Evolutionary conservation across 345 rosid species (phyloP).

Genomic region (Gossypium herbaceum): DNA sequence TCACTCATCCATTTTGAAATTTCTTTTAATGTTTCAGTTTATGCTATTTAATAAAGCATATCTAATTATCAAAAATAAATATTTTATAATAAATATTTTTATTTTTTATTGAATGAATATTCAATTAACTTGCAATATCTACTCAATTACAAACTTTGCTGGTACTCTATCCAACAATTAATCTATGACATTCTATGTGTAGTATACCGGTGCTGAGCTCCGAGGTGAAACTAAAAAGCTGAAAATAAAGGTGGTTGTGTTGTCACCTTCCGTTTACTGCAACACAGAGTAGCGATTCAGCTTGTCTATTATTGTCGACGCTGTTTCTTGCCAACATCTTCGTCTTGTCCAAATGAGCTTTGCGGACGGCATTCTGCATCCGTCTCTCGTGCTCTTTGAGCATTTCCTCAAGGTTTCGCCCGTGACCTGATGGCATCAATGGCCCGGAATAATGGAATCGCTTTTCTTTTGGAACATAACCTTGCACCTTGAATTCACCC

Average conservation of each 20-base stretch:
- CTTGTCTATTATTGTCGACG: slow-evolving; percentile 19
- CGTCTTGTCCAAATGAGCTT: slow-evolving; percentile 59
- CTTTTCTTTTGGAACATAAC: slow-evolving; percentile 29
- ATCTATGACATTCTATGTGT: neutral
- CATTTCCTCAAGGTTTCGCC: slow-evolving; percentile 80
- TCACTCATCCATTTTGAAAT: too few relatives aligned
- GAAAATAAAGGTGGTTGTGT: neutral
- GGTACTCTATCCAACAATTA: neutral
- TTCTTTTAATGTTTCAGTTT: too few relatives aligned
- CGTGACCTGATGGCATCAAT: slow-evolving; percentile 34
- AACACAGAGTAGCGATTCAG: slow-evolving; percentile 22
- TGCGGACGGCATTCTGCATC: slow-evolving; percentile 72
- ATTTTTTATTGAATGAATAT: too few relatives aligned
- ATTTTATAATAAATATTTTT: too few relatives aligned
- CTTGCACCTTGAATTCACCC: slow-evolving; percentile 27
- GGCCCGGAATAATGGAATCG: slow-evolving; percentile 69
- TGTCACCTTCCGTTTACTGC: slow-evolving; percentile 37
- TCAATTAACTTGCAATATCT: too few relatives aligned
- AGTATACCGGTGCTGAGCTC: neutral
- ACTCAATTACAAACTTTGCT: too few relatives aligned
- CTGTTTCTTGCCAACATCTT: slow-evolving; percentile 16
- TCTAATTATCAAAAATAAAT: too few relatives aligned
- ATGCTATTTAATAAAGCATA: too few relatives aligned
- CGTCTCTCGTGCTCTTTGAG: slow-evolving; percentile 79
- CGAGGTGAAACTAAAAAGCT: neutral